These are phyloP conservation scores for Pseudocercospora musae DNA, from an alignment of 2,329 filamentous ascomycete species.

Conservation along the genomic window DNA sequence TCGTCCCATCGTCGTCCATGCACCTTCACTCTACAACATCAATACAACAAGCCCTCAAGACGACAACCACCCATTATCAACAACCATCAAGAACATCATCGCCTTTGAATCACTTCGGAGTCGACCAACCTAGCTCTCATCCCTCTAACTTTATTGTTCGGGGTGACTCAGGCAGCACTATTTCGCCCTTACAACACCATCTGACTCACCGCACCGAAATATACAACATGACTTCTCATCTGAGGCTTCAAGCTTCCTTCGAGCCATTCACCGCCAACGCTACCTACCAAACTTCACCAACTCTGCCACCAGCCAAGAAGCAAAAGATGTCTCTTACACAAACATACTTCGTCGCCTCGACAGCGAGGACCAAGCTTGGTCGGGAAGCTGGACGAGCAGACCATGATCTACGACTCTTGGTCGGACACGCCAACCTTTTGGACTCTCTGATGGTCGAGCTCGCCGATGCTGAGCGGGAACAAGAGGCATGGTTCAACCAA, in stretches of 20 bases:
- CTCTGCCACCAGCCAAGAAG: slow-evolving; percentile 50
- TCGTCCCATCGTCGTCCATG: slow-evolving; percentile 1
- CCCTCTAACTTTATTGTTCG: slow-evolving; percentile 17
- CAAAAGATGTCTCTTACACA: slow-evolving; percentile 97
- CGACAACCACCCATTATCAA: not conserved
- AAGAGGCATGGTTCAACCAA: slow-evolving; percentile 97
- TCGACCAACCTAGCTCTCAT: slow-evolving; percentile 16
- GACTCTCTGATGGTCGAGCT: slow-evolving; percentile 91
- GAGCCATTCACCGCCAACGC: slow-evolving; percentile 46
- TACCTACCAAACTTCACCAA: slow-evolving; percentile 42
- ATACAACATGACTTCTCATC: slow-evolving; percentile 48
- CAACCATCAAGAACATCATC: slow-evolving; percentile 3
- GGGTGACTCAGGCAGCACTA: slow-evolving; percentile 25
- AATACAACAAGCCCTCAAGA: slow-evolving; percentile 5
- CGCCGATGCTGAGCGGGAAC: slow-evolving; percentile 88
- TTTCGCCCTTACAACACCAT: slow-evolving; percentile 22
- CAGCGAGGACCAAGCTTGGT: slow-evolving; percentile 93
- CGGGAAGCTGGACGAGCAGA: slow-evolving; percentile 84
- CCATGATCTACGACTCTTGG: slow-evolving; percentile 90
- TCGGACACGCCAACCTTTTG: slow-evolving; percentile 97
- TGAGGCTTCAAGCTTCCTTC: slow-evolving; percentile 47
- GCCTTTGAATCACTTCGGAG: slow-evolving; percentile 12
- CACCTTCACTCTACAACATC: slow-evolving; percentile 10
- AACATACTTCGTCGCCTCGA: slow-evolving; percentile 97
- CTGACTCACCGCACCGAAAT: slow-evolving; percentile 22